Evolutionary conservation across 2,329 filamentous ascomycete genomes (phyloP), one percentile per base, ranked within the genome.

Genomic region (Xylaria sp.): DNA sequence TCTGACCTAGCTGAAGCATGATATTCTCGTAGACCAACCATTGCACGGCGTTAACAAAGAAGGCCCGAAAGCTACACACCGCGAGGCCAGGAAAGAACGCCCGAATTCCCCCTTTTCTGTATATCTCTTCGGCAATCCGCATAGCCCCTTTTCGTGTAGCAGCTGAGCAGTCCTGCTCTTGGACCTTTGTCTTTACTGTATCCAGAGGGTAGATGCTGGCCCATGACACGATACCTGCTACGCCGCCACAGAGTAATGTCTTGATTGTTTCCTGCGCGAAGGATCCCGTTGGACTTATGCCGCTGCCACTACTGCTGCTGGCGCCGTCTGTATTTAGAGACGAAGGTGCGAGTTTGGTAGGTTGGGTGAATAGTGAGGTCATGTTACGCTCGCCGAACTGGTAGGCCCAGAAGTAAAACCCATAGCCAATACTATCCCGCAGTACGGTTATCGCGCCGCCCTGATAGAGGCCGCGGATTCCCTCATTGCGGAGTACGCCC

Each of bases 401-500:
- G 77, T 98, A 98, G 0, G 92, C 91, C 92, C 92, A 97, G 79
- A 98, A 98, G 78, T 98, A 98, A 79, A 98, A 98, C 0, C 94
- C 95, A 81, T 98, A 98, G n/a, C 95, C 95, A 64, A 98, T 87
- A 66, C 91, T 91, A 80, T 98, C 95, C 58, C 95, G 86, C 48
- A 95, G 78, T 61, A 91, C 93, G 0, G 95, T 98, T 17, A 98
- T 89, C 0, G 82, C 84, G 21, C 95, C 95, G 21, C 94, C 95
- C 69, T 90, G 86, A 77, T 97, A 98, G 24, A 98, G 80, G 0
- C 94, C 94, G 47, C 85, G 84, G 3, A 93, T 84, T 3, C 91
- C 88, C 61, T 84, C 79, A 1, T 78, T 81, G 42, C 79, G 83
- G 75, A 89, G 82, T 30, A 93, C 88, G 24, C 88, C 83, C 61